phyloP scores from a whole-genome alignment of 371 early-diverging fungal species.

The Apophysomyces sp. region DNA sequence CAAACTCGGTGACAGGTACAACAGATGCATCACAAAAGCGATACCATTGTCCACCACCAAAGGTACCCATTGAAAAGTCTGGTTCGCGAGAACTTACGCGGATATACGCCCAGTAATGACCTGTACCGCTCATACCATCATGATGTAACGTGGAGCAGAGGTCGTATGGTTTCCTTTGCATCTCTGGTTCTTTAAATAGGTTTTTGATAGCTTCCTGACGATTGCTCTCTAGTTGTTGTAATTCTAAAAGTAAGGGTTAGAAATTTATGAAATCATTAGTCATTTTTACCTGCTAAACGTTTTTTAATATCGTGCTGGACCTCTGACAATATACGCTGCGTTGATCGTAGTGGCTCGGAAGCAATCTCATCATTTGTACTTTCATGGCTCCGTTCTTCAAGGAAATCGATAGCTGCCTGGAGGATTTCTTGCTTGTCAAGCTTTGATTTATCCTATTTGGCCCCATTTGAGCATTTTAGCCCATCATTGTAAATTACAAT shows the following conservation, averaged over 20 bases:
- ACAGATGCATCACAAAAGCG: slow-evolving; percentile 46
- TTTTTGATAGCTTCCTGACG: slow-evolving; percentile 4
- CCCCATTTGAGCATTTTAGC: too few species aligned
- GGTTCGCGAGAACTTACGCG: slow-evolving; percentile 24
- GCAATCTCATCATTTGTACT: not conserved
- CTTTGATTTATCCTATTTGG: not conserved
- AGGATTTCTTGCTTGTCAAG: slow-evolving; percentile 19
- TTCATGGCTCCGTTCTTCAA: slow-evolving; percentile 10
- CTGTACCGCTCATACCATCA: slow-evolving; percentile 40
- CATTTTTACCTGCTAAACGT: slow-evolving; percentile 16
- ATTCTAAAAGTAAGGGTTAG: slow-evolving; percentile 1
- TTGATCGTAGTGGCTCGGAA: not conserved
- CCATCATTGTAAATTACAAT: too few species aligned
- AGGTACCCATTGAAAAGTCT: slow-evolving; percentile 11
- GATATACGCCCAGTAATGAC: slow-evolving; percentile 49
- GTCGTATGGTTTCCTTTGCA: slow-evolving; percentile 29
- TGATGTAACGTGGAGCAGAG: slow-evolving; percentile 37
- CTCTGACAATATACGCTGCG: not conserved
- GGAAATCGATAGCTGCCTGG: slow-evolving; percentile 17
- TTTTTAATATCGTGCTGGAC: slow-evolving; percentile 7
- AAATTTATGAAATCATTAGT: not conserved
- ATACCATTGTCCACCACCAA: slow-evolving; percentile 28
- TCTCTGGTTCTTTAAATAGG: slow-evolving; percentile 23
- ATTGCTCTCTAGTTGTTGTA: slow-evolving; percentile 11
- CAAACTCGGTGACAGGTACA: slow-evolving; percentile 23